Evolutionary conservation across 2,329 filamentous ascomycete genomes (phyloP), one percentile per base, ranked within the genome.

Genomic region (Colletotrichum trifolii): DNA sequence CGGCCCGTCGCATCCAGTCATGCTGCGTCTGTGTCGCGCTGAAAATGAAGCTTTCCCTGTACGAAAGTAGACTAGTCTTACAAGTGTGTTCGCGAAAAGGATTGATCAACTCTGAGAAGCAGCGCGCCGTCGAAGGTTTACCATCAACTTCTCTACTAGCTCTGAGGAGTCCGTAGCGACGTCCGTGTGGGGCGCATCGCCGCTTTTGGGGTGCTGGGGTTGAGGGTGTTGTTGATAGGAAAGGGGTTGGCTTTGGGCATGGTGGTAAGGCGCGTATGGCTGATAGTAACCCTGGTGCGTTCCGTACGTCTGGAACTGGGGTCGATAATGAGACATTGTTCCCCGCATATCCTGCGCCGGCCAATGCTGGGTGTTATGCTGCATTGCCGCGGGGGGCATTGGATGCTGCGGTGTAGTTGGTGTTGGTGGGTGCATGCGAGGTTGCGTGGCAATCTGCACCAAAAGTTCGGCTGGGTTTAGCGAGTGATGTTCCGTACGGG

Each of bases 91-190:
- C 15, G n/a, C 2, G 33, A 43, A 39, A 33, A 47, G n/a, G n/a
- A 50, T 33, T 39, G 6, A 39, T 66, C 38, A 66, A 34, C 63
- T 36, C 35, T 62, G 59, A 8, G 52, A 63, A 3, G 63, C 63
- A n/a, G 79, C 80, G 54, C 80, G 77, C 46, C 80, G 25, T 25
- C 25, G 79, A 12, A 87, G 74, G 67, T 85, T 85, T 47, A 73
- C 71, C 78, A 87, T 81, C 78, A 87, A 82, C 66, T 79, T 80
- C 71, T 86, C 83, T 48, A 87, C 79, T 45, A 86, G 76, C 34
- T 81, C 75, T 75, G 80, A 79, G n/a, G 79, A 81, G 69, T 81
- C 81, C 53, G 74, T 70, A 10, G 81, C 78, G 25, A 81, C 78
- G 58, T 82, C 79, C 2, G 79, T 73, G 54, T 82, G 78, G 13